Conservation (phyloP, 345 rosid genomes). For the Adansonia digitata region DNA sequence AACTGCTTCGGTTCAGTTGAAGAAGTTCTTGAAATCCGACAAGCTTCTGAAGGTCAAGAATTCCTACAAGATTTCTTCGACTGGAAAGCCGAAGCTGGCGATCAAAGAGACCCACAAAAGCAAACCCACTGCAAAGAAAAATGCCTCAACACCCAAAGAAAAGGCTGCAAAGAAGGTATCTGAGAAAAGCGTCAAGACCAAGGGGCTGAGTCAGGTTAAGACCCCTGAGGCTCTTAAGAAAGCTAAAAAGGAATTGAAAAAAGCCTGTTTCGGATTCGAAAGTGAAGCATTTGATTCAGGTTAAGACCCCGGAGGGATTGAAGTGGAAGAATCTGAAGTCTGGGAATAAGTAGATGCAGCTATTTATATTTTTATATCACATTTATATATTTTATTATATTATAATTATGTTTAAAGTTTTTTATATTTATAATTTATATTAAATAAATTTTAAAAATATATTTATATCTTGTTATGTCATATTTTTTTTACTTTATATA, state of each 20-base stretch:
- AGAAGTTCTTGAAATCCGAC: conserved; percentile 20
- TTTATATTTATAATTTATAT: no score
- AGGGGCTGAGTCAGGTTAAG: conserved; percentile 36
- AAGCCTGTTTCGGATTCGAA: neutral
- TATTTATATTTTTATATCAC: no score
- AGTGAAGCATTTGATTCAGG: conserved; percentile 26
- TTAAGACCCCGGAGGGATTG: conserved; percentile 28
- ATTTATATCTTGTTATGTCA: no score
- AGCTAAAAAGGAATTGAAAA: conserved; percentile 12
- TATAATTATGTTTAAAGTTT: no score
- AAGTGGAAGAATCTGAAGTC: conserved; percentile 14
- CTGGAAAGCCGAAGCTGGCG: conserved; percentile 15
- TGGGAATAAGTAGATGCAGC: neutral
- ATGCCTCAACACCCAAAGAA: neutral
- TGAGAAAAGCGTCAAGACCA: conserved; percentile 23
- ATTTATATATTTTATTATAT: no score
- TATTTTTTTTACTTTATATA: no score
- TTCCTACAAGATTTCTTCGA: conserved; percentile 27
- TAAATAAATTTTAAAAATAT: no score
- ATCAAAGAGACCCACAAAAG: conserved; percentile 8
- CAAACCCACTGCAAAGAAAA: neutral
- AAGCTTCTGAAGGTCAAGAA: conserved; percentile 26
- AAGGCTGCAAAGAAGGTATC: conserved; percentile 11
- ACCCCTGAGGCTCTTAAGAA: conserved; percentile 33
- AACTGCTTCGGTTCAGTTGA: conserved; percentile 12